A percentile compares a stretch with the other conserved stretches of the same genome.
phyloP scores from a whole-genome alignment of 306 rosid species.

The Quercus agrifolia region DNA sequence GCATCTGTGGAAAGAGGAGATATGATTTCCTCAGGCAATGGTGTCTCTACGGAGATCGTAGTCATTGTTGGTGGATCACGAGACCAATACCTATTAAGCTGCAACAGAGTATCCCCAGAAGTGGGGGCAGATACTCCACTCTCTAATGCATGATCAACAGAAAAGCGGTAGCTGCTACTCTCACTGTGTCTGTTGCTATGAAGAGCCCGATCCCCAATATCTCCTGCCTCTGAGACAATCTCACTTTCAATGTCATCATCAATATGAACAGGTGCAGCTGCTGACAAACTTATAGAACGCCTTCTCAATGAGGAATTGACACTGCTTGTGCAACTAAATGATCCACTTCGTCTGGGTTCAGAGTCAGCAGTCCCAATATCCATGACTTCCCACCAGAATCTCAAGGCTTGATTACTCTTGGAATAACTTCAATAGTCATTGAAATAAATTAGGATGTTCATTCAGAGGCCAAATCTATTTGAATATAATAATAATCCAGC shows the following conservation, averaged over 20 bases:
- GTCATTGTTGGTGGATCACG: conserved; percentile 8
- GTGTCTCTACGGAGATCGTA: conserved; percentile 29
- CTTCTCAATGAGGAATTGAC: conserved; percentile 42
- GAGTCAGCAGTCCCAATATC: conserved; percentile 18
- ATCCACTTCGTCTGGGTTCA: conserved; percentile 20
- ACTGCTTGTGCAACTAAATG: conserved; percentile 37
- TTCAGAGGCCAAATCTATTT: neutral
- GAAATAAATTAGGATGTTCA: neutral
- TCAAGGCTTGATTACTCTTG: conserved; percentile 18
- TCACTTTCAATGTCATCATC: conserved; percentile 44
- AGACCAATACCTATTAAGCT: conserved; percentile 12
- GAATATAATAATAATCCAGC: neutral
- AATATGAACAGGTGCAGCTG: conserved; percentile 21
- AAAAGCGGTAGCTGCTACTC: conserved; percentile 32
- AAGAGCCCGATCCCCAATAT: conserved; percentile 79
- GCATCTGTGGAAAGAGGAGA: conserved; percentile 37
- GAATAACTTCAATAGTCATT: conserved; percentile 12
- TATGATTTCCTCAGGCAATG: conserved; percentile 30
- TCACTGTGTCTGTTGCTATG: conserved; percentile 45
- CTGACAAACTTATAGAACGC: conserved; percentile 51
- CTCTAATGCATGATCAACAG: conserved; percentile 42
- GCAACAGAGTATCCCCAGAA: conserved; percentile 30
- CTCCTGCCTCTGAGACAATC: conserved; percentile 81
- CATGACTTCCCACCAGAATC: conserved; percentile 30
- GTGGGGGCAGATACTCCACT: conserved; percentile 36